Evolutionary conservation across 208 protist species (phyloP).

Genomic region (Trypanosoma boissoni): DNA sequence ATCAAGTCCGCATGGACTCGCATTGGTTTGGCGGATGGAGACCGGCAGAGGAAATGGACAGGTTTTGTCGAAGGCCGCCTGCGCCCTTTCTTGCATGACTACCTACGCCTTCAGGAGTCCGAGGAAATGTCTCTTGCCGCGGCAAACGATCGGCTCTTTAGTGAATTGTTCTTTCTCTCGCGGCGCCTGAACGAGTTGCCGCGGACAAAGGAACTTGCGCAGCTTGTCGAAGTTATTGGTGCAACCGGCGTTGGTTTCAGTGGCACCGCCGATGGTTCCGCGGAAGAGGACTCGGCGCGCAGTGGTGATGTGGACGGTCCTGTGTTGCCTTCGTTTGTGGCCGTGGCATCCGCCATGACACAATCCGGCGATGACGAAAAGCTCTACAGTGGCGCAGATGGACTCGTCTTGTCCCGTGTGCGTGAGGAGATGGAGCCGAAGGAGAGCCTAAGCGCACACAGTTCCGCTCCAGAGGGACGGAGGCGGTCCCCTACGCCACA

Average conservation of each 20-base stretch:
- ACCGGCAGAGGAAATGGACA: constrained; percentile 37
- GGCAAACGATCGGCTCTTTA: constrained; percentile 51
- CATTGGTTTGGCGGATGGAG: constrained; percentile 36
- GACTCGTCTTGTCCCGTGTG: too few species aligned
- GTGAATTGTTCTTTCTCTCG: constrained; percentile 46
- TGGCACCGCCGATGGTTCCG: too few species aligned
- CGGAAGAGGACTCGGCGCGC: background rate
- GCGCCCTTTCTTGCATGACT: constrained; percentile 44
- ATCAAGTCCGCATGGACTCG: constrained; percentile 40
- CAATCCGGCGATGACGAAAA: background rate
- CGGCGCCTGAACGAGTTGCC: constrained; percentile 44
- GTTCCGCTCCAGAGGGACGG: too few species aligned
- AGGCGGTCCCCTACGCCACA: too few species aligned
- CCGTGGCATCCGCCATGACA: background rate
- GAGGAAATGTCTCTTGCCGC: constrained; percentile 46
- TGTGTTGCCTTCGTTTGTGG: constrained; percentile 19
- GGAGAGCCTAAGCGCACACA: too few species aligned
- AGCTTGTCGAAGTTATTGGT: constrained; percentile 32
- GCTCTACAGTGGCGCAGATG: background rate
- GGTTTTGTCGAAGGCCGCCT: constrained; percentile 39
- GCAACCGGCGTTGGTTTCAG: constrained; percentile 5
- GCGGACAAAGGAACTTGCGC: constrained; percentile 22
- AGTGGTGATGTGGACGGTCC: too few species aligned
- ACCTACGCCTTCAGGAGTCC: constrained; percentile 32
- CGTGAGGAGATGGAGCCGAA: too few species aligned